Base-by-base conservation (phyloP, 1,284 basidiomycete genomes). In the Pseudozyma sp. region DNA sequence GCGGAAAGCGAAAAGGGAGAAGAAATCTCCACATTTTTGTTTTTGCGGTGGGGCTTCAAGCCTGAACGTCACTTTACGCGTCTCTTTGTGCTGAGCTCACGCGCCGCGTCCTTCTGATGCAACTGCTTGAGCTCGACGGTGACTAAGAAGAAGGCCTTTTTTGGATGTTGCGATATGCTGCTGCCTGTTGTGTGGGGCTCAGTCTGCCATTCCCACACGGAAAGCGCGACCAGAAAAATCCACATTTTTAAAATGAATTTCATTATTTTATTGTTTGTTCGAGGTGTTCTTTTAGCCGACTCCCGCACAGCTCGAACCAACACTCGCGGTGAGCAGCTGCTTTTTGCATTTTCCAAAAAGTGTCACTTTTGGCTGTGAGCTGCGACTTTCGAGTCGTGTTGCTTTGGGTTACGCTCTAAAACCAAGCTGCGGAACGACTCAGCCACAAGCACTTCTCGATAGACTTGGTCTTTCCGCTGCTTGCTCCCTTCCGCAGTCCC, bases 1-100 rank as follows among this genome's bases (percentile, higher is more conserved):
- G 44, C n/a, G 14, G 44, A 21, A 45, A 45, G 44, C 44, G 44
- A 45, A 45, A 18, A 36, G 31, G 21, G 14, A 52, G 38, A 21
- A 19, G 35, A 40, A 53, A 44, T 53, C 52, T 53, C 52, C 52
- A 53, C 52, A 55, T 45, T 55, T 44, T 12, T 34, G 19, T 51
- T n/a, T n/a, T 18, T 52, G n/a, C 40, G 40, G 13, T 42, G 40
- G n/a, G 13, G 40, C 40, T 42, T 42, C 3, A 8, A 31, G 25
- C 25, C 25, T 31, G 25, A 31, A 31, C 40, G 12, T 42, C 48
- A 43, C 53, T 55, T 45, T 55, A 55, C 53, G 53, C 53, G 52
- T 53, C 35, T 16, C 6, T 25, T 10, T 25, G 25, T 16, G 45
- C 11, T 25, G 18, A 18, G 5, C 21, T 25, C 39, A 44, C 52